Evolutionary conservation across 495 filamentous ascomycete genomes (phyloP).

Genomic region (Penicillium coffeae): DNA sequence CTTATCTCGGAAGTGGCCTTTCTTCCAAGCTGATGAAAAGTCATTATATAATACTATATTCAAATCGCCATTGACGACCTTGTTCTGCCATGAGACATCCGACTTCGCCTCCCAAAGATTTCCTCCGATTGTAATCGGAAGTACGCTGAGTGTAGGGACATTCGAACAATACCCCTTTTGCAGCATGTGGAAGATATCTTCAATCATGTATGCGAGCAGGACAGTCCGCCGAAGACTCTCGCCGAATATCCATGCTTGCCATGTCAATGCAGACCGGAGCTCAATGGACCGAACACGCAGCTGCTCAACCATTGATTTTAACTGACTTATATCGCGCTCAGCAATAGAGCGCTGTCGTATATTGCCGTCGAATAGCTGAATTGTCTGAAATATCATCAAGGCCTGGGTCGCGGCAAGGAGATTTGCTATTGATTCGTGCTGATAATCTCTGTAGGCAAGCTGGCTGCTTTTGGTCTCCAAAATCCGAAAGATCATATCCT

Average conservation of each 20-base stretch:
- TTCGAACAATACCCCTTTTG: conserved; percentile 5
- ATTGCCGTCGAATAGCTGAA: conserved; percentile 53
- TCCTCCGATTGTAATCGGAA: conserved; percentile 3
- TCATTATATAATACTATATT: conserved; percentile 8
- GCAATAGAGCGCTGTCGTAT: conserved; percentile 38
- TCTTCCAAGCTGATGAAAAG: conserved; percentile 7
- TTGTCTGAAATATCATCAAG: conserved; percentile 47
- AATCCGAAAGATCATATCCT: conserved; percentile 9
- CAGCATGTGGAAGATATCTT: conserved; percentile 3
- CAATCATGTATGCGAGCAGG: conserved; percentile 3
- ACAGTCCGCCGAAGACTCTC: conserved; percentile 11
- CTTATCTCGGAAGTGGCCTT: conserved; percentile 1
- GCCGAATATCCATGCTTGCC: conserved; percentile 9
- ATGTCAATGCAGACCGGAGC: background rate
- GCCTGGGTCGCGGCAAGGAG: conserved; percentile 46
- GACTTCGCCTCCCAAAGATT: conserved; percentile 1
- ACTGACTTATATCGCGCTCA: conserved; percentile 5
- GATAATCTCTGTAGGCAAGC: conserved; percentile 1
- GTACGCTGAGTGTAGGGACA: conserved; percentile 3
- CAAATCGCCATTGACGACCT: background rate
- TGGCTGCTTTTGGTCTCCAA: conserved; percentile 3
- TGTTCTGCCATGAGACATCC: conserved; percentile 4
- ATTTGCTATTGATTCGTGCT: conserved; percentile 1
- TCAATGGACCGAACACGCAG: conserved; percentile 3
- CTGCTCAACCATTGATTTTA: background rate